Percentiles rank a stretch among this genome's conserved stretches.
Conservation (phyloP, 2,329 filamentous ascomycete species). For the Fusarium brachygibbosum region DNA sequence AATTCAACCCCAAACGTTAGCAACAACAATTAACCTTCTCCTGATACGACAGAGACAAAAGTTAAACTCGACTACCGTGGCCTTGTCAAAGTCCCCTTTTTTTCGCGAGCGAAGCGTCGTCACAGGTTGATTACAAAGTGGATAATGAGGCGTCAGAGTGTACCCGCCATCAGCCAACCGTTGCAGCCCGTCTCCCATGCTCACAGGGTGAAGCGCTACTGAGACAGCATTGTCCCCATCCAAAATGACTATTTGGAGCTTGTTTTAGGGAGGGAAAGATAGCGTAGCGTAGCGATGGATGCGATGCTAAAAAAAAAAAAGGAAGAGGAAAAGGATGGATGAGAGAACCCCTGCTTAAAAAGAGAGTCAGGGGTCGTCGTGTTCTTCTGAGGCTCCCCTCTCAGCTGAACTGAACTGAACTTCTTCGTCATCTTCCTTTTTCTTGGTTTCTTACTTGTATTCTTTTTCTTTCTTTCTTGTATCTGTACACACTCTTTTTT, state of each 20-base stretch:
- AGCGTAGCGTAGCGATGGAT: slow-evolving; percentile 1
- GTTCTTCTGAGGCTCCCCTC: slow-evolving; percentile 6
- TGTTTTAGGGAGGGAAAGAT: slow-evolving; percentile 16
- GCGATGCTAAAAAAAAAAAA: slow-evolving; percentile 3
- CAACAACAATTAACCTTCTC: background rate
- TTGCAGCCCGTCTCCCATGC: background rate
- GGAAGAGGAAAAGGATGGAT: background rate
- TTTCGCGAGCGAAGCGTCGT: background rate
- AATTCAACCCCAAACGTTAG: too few relatives aligned
- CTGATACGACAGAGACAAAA: background rate
- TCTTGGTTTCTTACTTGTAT: slow-evolving; percentile 1
- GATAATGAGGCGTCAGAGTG: slow-evolving; percentile 32
- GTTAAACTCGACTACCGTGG: slow-evolving; percentile 15
- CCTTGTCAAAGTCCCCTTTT: slow-evolving; percentile 10
- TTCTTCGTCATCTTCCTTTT: background rate
- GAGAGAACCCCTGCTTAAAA: slow-evolving; percentile 13
- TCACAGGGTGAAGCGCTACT: slow-evolving; percentile 20
- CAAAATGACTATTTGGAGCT: slow-evolving; percentile 2
- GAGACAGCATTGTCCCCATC: slow-evolving; percentile 20
- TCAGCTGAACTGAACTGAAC: slow-evolving; percentile 8
- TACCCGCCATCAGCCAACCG: slow-evolving; percentile 23
- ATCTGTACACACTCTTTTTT: background rate
- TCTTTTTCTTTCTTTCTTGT: background rate
- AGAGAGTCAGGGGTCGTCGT: slow-evolving; percentile 30
- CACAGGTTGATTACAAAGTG: slow-evolving; percentile 27